phyloP scores from a whole-genome alignment of 2,329 filamentous ascomycete species.

The Ploettnerulaceae sp. region DNA sequence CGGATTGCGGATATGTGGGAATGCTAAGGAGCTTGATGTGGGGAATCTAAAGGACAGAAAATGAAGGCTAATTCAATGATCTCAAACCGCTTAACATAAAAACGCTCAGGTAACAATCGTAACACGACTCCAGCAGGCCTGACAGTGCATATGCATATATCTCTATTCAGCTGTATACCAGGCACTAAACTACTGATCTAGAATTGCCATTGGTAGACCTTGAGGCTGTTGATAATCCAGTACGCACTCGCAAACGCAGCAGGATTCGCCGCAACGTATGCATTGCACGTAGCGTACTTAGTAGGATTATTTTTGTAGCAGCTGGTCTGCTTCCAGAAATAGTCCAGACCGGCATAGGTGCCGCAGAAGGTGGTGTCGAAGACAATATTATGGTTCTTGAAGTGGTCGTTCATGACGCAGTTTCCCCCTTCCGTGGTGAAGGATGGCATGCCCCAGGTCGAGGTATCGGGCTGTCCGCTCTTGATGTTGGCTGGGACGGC shows the following conservation, averaged over 20 bases:
- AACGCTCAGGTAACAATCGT: too few species aligned
- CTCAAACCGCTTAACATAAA: too few species aligned
- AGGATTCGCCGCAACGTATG: constrained; percentile 29
- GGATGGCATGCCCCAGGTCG: constrained; percentile 60
- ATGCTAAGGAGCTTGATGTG: too few species aligned
- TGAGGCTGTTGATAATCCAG: constrained; percentile 30
- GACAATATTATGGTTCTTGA: constrained; percentile 66
- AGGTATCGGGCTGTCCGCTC: constrained; percentile 52
- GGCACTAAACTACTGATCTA: too few species aligned
- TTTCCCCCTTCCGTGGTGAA: constrained; percentile 55
- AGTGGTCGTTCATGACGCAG: constrained; percentile 63
- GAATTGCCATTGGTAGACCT: constrained; percentile 23
- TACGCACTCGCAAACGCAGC: constrained; percentile 22
- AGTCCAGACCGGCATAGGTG: constrained; percentile 43
- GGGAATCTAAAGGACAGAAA: too few species aligned
- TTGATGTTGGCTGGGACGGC: constrained; percentile 61
- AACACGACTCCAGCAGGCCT: too few species aligned
- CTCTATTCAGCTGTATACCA: too few species aligned
- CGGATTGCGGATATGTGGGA: too few species aligned
- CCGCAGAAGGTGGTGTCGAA: constrained; percentile 76
- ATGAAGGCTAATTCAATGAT: too few species aligned
- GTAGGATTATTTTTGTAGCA: constrained; percentile 48
- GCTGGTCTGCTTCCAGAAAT: constrained; percentile 49
- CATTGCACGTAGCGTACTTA: constrained; percentile 21
- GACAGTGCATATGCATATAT: too few species aligned